Base-by-base conservation (phyloP, 2,329 filamentous ascomycete species). In the Colletotrichum nymphaeae region DNA sequence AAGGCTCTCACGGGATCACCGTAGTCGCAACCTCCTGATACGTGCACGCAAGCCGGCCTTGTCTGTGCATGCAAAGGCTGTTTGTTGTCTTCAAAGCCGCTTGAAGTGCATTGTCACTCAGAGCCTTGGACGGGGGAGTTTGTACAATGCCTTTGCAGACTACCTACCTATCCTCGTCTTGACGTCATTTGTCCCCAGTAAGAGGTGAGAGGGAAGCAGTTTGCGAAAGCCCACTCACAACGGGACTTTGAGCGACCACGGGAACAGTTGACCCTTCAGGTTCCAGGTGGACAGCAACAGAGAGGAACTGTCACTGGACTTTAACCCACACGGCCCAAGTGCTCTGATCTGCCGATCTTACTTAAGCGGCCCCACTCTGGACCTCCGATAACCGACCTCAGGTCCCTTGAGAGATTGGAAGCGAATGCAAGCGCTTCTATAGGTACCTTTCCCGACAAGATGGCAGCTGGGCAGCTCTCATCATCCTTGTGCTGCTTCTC, bases 111-210 rank as follows among this genome's bases (percentile, higher is more conserved):
- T 71, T 58, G 67, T 66, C 56, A 42, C 37, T 16, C 5, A 19
- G 37, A 19, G 37, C 14, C 62, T 49, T 71, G 22, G 5, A 26
- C 11, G 11, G 32, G n/a, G 32, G 28, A 37, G 35, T n/a, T 57
- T 22, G 22, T 37, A 30, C 42, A 26, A 73, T 73, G 56, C 70
- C 70, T 69, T 66, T 53, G 64, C 55, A 35, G 32, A 22, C 56
- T 49, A 32, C 35, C 46, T 49, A 32, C 46, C 46, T 49, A 32
- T 56, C 35, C 62, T 62, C 42, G 26, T 12, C 58, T 62, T 73
- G 71, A 73, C 71, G 67, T 73, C 71, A 73, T 73, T 62, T 58
- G 4, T 9, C 62, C 35, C 71, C 35, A 24, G 71, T 66, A 73
- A 71, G 60, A 71, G 67, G 67, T 71, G 62, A 72, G 64, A 68